A percentile compares a stretch with the other conserved stretches of the same genome.
phyloP scores from a whole-genome alignment of 2,329 filamentous ascomycete species.

The Polytolypa hystricis region DNA sequence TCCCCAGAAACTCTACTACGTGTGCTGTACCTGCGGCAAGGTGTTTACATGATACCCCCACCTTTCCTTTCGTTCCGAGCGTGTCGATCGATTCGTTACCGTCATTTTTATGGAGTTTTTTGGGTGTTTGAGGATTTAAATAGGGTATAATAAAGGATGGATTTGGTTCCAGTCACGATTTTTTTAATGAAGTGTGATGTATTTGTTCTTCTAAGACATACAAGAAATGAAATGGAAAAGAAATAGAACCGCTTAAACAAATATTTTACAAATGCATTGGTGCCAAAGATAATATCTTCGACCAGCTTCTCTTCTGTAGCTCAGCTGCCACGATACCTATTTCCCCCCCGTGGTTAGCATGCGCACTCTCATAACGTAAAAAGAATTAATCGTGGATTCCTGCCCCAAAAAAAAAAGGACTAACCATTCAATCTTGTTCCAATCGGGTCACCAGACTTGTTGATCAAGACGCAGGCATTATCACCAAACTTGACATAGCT shows the following conservation, averaged over 20 bases:
- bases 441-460: slow-evolving; percentile 92
- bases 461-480: slow-evolving; percentile 94
- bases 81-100: too few species aligned
- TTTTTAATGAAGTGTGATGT: too few species aligned
- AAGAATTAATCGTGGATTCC: not conserved
- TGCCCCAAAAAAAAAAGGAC: slow-evolving; percentile 15
- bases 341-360: slow-evolving; percentile 15
- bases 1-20: slow-evolving; percentile 73
- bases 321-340: slow-evolving; percentile 77
- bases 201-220: too few species aligned
- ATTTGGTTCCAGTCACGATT: too few species aligned
- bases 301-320: slow-evolving; percentile 88
- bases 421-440: slow-evolving; percentile 76
- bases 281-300: slow-evolving; percentile 92
- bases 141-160: too few species aligned
- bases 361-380: not conserved
- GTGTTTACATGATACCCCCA: slow-evolving; percentile 48
- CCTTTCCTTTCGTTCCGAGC: too few species aligned
- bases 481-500: slow-evolving; percentile 90
- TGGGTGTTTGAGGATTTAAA: too few species aligned
- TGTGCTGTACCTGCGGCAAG: slow-evolving; percentile 87
- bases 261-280: slow-evolving; percentile 63
- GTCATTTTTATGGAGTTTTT: too few species aligned
- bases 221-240: too few species aligned
- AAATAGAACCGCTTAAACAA: too few species aligned